Base-by-base conservation (phyloP, 139 green algal species). In the Chlorella vulgaris region DNA sequence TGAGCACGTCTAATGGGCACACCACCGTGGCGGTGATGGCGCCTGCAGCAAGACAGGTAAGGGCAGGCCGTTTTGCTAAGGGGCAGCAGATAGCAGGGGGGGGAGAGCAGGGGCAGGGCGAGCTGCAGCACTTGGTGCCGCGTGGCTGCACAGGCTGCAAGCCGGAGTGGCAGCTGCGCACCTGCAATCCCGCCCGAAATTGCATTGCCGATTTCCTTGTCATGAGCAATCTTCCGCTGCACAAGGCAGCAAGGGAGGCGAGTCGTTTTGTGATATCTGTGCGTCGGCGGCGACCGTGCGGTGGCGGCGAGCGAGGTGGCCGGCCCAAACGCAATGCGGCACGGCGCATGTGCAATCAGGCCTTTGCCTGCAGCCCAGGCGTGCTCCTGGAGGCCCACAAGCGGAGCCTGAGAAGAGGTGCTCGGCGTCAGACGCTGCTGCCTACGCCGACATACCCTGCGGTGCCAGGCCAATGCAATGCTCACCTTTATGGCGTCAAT, bases 1-100 rank as follows among this genome's bases (percentile, higher is more conserved):
- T 99, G 2, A 99, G 82, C 2, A 99, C 97, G 76, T 99, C 97
- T 63, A 99, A 82, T 0, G 97, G 97, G 77, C 96, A 98, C 7
- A 99, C 96, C 83, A 99, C 95, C 8, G 91, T 94, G 3, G 96
- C 96, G 4, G 96, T 97, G 7, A 97, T 78, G 1, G 89, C 89
- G 22, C 94, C 94, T 94, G 89, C 77, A 71, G 65, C 13, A 4
- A 18, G 35, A 35, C 35, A 71, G 36, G 28, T 24, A 22, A 71
- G 4, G 19, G 65, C 65, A 71, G 65, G 15, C 47, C n/a, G n/a
- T n/a, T n/a, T n/a, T n/a, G n/a, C n/a, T n/a, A n/a, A n/a, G n/a
- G n/a, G n/a, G n/a, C n/a, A n/a, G 47, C 47, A 55, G 47, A 15
- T 15, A 15, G 13, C 10, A 55, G 47, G 47, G 15, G 47, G 47